Base-by-base conservation (phyloP, 345 rosid species). In the Pistacia integerrima region DNA sequence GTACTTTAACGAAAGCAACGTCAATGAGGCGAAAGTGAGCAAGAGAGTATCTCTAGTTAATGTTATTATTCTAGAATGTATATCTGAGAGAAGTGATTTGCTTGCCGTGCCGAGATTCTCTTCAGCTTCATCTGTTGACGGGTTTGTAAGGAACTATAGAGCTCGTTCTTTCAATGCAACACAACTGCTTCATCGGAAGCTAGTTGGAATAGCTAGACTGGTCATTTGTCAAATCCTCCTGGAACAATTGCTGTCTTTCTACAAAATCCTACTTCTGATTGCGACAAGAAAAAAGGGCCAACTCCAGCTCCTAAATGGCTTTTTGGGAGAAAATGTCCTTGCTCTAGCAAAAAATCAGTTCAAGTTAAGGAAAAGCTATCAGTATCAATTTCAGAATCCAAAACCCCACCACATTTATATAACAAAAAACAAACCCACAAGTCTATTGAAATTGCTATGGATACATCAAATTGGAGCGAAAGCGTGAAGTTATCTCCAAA, bases 181-280 rank as follows among this genome's bases (percentile, higher is more conserved):
- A 11, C 93, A 8, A 91, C 88, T 56, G 87, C 91, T 48, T 92
- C 97, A 1, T 94, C 93, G 1, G 97, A 94, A 81, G 97, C 92
- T 13, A 94, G 97, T 68, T 94, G 97, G 97, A 94, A 94, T 71
- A 92, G 97, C 81, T 93, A 90, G 86, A 88, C 89, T 20, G 98
- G 97, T 22, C 76, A 90, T 65, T 73, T 94, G 55, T 68, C 83
- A 4, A 88, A 79, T 76, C 97, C 94, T 20, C 91, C 93, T 0
- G 94, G 93, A 6, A 87, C 87, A 57, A 28, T 80, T 16, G 76
- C 83, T 2, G 82, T 89, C 10, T 82, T 88, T 22, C 74, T 87
- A 69, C 76, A 76, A 33, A 85, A 80, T 52, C 84, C 82, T 64
- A 35, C 35, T 36, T 30, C 8, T 44, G 63, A 11, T 22, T 8